These are phyloP conservation scores for Coniochaeta sp. DNA, from an alignment of 2,329 filamentous ascomycete genomes.

Conservation along the genomic window DNA sequence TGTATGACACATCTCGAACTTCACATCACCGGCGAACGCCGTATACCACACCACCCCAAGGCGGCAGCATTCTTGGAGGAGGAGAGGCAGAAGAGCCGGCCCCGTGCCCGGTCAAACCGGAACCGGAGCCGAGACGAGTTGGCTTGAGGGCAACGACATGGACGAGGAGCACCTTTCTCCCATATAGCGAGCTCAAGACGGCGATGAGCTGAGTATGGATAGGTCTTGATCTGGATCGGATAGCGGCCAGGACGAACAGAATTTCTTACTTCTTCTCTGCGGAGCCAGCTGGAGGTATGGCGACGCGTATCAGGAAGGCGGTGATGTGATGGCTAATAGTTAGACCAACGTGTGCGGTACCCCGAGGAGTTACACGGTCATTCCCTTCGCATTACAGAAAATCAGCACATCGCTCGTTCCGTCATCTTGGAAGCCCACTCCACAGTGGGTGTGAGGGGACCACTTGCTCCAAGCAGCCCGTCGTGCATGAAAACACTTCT, in stretches of 20 bases:
- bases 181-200: not conserved
- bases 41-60: not conserved
- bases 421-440: no score
- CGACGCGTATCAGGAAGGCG: no score
- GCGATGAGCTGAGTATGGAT: not conserved
- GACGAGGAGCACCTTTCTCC: not conserved
- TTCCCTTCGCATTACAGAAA: no score
- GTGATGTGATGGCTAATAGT: no score
- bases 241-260: not conserved
- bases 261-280: not conserved
- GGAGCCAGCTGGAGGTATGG: no score
- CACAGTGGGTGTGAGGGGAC: no score
- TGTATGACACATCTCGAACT: slow-evolving; percentile 2
- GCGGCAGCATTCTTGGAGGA: not conserved
- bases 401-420: no score
- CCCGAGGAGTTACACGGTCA: no score
- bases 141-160: not conserved
- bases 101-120: not conserved
- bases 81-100: not conserved
- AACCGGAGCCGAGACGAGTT: not conserved
- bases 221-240: not conserved
- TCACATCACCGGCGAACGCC: not conserved
- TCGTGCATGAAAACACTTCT: no score
- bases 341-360: no score
- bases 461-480: no score